Conservation (phyloP, 2,329 filamentous ascomycete genomes). For the Sporothrix variecibatus region DNA sequence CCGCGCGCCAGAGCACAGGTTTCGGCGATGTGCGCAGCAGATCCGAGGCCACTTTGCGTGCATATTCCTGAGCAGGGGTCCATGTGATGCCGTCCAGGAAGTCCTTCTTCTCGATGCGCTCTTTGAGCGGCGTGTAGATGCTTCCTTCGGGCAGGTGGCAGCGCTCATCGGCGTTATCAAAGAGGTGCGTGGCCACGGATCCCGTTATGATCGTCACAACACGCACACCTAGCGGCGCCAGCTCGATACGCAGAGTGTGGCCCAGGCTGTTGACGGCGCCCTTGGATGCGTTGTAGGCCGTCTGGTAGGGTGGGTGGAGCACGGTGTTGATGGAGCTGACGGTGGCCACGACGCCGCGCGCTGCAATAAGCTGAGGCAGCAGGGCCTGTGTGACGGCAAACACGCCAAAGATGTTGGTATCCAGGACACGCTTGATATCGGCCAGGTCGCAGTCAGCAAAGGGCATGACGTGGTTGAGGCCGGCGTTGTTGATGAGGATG, state of each 20-base stretch:
- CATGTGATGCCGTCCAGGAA: slow-evolving; percentile 35
- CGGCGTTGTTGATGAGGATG: slow-evolving; percentile 34
- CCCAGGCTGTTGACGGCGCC: slow-evolving; percentile 35
- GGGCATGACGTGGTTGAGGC: slow-evolving; percentile 29
- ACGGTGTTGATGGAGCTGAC: slow-evolving; percentile 38
- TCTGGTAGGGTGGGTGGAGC: slow-evolving; percentile 37
- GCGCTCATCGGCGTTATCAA: slow-evolving; percentile 33
- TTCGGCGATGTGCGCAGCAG: slow-evolving; percentile 34
- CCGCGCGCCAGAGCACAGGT: slow-evolving; percentile 37
- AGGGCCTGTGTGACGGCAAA: slow-evolving; percentile 39
- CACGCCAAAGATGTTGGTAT: slow-evolving; percentile 37
- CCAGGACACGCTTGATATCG: slow-evolving; percentile 29
- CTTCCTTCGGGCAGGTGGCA: slow-evolving; percentile 35
- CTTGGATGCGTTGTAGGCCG: slow-evolving; percentile 39
- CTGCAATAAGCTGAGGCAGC: slow-evolving; percentile 37
- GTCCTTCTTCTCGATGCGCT: slow-evolving; percentile 34
- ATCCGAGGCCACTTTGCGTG: slow-evolving; percentile 36
- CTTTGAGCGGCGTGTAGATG: slow-evolving; percentile 34
- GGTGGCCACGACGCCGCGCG: slow-evolving; percentile 34
- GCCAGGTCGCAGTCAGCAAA: slow-evolving; percentile 30
- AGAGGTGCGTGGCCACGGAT: slow-evolving; percentile 36
- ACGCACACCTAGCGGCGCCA: slow-evolving; percentile 38
- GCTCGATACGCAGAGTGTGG: slow-evolving; percentile 37
- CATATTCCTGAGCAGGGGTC: slow-evolving; percentile 36
- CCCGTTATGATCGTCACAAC: slow-evolving; percentile 39